Percentiles rank a stretch among this genome's conserved stretches.
Evolutionary conservation across 805 yeast species (phyloP).

Genomic region (Metschnikowia bowlesiae): DNA sequence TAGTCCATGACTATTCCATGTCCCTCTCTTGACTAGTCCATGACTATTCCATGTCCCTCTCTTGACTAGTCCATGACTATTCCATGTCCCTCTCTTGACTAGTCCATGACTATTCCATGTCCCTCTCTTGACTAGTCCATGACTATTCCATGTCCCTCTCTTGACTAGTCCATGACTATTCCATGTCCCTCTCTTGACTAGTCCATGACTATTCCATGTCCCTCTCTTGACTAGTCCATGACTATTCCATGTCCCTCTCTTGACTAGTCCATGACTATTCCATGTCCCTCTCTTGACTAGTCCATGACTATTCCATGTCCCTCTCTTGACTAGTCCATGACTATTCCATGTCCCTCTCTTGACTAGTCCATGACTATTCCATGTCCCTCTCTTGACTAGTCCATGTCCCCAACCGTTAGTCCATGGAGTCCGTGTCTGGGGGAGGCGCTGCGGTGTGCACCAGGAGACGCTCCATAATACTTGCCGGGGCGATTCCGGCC

Average conservation of each 20-base stretch:
- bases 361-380: too few species aligned
- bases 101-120: too few species aligned
- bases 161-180: too few species aligned
- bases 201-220: too few species aligned
- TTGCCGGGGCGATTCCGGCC: slow-evolving; percentile 70
- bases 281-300: too few species aligned
- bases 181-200: neutral
- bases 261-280: too few species aligned
- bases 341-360: neutral
- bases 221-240: too few species aligned
- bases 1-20: too few species aligned
- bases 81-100: neutral
- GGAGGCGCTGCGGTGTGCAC: slow-evolving; percentile 29
- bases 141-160: neutral
- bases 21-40: neutral
- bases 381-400: neutral
- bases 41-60: too few species aligned
- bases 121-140: neutral
- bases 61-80: too few species aligned
- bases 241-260: too few species aligned
- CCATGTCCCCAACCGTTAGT: neutral
- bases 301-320: too few species aligned
- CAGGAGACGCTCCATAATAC: slow-evolving; percentile 53
- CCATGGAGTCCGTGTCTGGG: slow-evolving; percentile 4
- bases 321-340: neutral